phyloP scores from a whole-genome alignment of 1,139 yeast species.

The Debaryomycetaceae sp. region DNA sequence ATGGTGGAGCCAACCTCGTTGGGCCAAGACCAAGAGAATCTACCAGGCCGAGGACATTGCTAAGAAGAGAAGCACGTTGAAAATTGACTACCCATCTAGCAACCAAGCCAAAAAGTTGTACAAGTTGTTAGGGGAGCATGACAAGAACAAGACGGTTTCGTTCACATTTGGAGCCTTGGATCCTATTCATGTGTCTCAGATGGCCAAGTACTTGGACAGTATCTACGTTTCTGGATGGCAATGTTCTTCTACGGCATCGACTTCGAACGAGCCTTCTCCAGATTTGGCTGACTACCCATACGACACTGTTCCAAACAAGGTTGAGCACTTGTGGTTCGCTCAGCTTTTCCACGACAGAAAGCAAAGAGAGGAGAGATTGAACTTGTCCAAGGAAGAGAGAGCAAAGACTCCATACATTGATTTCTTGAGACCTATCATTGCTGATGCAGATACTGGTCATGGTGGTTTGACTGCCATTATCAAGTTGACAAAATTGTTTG shows the following conservation, averaged over 20 bases:
- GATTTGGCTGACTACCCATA: slow-evolving; percentile 98
- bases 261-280: slow-evolving; percentile 96
- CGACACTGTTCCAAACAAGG: slow-evolving; percentile 99
- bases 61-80: slow-evolving; percentile 76
- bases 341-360: slow-evolving; percentile 97
- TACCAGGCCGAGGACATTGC: slow-evolving; percentile 90
- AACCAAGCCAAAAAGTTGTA: slow-evolving; percentile 80
- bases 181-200: slow-evolving; percentile 93
- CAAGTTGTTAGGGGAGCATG: slow-evolving; percentile 68
- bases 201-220: slow-evolving; percentile 92
- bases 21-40: slow-evolving; percentile 84
- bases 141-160: slow-evolving; percentile 68
- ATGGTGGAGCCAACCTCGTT: slow-evolving; percentile 95
- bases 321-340: slow-evolving; percentile 94
- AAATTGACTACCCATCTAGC: slow-evolving; percentile 70
- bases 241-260: slow-evolving; percentile 95
- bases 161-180: slow-evolving; percentile 96
- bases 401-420: slow-evolving; percentile 65
- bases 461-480: slow-evolving; percentile 97
- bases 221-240: slow-evolving; percentile 98
- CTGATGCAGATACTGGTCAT: slow-evolving; percentile 98
- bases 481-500: slow-evolving; percentile 92
- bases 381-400: slow-evolving; percentile 58
- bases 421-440: slow-evolving; percentile 90
- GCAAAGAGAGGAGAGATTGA: slow-evolving; percentile 82